Evolutionary conservation across 2,329 filamentous ascomycete genomes (phyloP), one percentile per base, ranked within the genome.

Genomic region (Arthroderma sp.): DNA sequence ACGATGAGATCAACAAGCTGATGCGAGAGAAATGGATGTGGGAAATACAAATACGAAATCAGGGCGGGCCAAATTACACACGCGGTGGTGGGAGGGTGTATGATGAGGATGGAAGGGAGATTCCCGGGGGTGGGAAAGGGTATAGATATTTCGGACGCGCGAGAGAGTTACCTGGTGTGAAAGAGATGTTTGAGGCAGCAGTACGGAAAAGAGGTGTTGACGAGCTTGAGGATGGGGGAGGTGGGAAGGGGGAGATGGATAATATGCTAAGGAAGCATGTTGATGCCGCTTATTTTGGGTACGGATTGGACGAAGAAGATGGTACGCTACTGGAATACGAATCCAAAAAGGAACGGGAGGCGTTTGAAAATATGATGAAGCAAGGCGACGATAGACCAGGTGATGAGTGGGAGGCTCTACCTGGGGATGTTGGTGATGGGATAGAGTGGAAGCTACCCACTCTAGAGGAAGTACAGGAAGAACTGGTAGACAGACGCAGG

Each of bases 21-120:
- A 95, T 98, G 85, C 81, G 87, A 52, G 91, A 98, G 71, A 98
- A 98, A 67, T 87, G 93, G 74, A 88, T 94, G 76, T 98, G 91
- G 91, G 91, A 98, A 71, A 78, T 91, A 55, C 87, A 95, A 67
- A 95, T 98, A 55, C 77, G 88, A 47, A 93, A 94, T 57, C 64
- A 96, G 27, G 91, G 91, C n/a, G 91, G 91, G 2, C 91, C 91
- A 29, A 96, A 96, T 65, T 98, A 96, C 64, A 94, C 91, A 83
- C 75, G 87, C 41, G 77, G 77, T 4, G 76, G 74, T 0, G 78
- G 72, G 29, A 78, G 78, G 52, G 73, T 84, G 40, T 85, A 83
- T 62, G 82, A 86, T 59, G 82, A 85, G 56, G 74, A 79, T 46
- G 83, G 83, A 1, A 67, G 78, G 40, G 82, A 85, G 60, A 81